Evolutionary conservation across 345 rosid genomes (phyloP).

Genomic region (Citrus glauca): DNA sequence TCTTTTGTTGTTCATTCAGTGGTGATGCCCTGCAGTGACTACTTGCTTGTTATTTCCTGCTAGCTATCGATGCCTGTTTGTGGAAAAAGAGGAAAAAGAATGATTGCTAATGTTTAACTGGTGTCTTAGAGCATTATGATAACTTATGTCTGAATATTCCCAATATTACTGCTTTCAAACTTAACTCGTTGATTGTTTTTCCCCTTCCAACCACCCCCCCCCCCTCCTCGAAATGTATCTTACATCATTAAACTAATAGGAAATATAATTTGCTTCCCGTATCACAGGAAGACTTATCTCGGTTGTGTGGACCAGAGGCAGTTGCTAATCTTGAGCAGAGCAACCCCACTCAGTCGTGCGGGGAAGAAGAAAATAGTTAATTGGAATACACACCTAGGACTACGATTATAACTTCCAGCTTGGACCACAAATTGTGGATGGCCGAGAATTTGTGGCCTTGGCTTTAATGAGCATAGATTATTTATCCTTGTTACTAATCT

Average conservation of each 20-base stretch:
- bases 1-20: not conserved
- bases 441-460: conserved; percentile 9
- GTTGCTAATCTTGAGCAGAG: conserved; percentile 58
- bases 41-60: not conserved
- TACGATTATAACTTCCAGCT: not conserved
- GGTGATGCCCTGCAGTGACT: not conserved
- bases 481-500: conserved; percentile 18
- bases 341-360: conserved; percentile 29
- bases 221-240: too few species aligned
- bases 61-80: not conserved
- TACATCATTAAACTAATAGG: not conserved
- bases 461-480: conserved; percentile 7
- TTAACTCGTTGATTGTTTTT: too few species aligned
- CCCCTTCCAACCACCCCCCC: too few species aligned
- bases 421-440: conserved; percentile 11
- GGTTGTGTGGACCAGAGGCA: conserved; percentile 69
- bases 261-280: not conserved
- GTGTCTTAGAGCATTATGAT: not conserved
- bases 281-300: conserved; percentile 70
- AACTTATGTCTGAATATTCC: not conserved
- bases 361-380: conserved; percentile 38
- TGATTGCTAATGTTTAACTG: not conserved
- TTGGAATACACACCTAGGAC: not conserved
- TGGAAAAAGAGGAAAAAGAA: not conserved
- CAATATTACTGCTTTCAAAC: not conserved